Base-by-base conservation (phyloP, 2,329 filamentous ascomycete species). In the Coniochaeta prunicola region DNA sequence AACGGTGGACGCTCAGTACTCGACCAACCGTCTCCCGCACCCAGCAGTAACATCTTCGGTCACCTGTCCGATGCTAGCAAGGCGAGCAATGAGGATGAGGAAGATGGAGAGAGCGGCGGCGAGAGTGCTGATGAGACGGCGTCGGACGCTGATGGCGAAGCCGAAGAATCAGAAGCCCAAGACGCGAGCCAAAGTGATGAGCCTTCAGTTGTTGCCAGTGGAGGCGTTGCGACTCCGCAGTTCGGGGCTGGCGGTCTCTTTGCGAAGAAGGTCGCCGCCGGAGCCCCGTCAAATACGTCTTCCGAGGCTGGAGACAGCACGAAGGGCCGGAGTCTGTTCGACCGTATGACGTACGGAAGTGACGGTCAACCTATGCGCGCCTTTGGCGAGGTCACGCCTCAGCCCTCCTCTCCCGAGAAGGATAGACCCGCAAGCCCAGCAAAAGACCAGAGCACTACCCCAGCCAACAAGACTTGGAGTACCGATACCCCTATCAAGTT, bases 31-130 rank as follows among this genome's bases (percentile, higher is more conserved):
- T 77, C 78, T 66, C 66, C 73, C 9, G 61, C 64, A 13, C 50
- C 69, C 1, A 65, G 69, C 45, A 65, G 70, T 53, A 85, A 86
- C 65, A 84, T 85, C 56, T 87, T 87, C 65, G 79, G 78, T 26
- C 81, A 86, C 63, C 75, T 86, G 8, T 85, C 83, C 1, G 81
- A 83, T 65, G 75, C 73, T 33, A 82, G 80, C 42, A 81, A 81
- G 68, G 82, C 78, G 56, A 84, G 82, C 62, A 78, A 78, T 1
- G 74, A 76, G 36, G 76, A 76, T 59, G 72, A 76, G 42, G 76
- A 68, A 3, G 72, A 76, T 40, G 76, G 68, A 3, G 72, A 77
- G 60, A 74, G 70, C 19, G 76, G 75, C 13, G 66, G 65, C 55
- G 66, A 67, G 45, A 65, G 65, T 4, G 59, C 24, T 17, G 33